These are phyloP conservation scores for Botrytis galanthina DNA, from an alignment of 2,329 filamentous ascomycete species.

Conservation along the genomic window DNA sequence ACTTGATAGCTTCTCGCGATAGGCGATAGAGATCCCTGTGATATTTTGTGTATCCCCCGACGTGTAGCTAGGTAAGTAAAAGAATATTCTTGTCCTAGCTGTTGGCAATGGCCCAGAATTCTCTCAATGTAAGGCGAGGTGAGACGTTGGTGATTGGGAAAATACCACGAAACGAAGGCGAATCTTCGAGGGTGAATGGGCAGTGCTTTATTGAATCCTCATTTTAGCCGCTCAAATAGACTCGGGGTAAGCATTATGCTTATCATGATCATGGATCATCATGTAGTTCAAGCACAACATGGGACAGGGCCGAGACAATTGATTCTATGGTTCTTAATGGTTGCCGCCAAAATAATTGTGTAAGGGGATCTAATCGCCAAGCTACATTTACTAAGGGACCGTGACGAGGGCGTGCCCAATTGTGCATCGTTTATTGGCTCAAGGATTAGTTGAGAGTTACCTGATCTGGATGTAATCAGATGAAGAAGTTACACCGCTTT, in stretches of 20 bases:
- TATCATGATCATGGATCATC: neutral
- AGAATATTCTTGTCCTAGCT: neutral
- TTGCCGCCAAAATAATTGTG: neutral
- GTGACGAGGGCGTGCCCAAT: neutral
- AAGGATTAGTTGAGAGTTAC: neutral
- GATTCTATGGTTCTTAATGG: neutral
- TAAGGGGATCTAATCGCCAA: neutral
- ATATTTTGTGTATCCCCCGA: neutral
- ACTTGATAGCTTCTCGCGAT: neutral
- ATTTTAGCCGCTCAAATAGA: neutral
- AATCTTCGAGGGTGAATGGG: neutral
- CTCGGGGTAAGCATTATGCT: neutral
- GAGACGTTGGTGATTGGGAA: neutral
- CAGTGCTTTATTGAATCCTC: neutral
- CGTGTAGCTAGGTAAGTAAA: neutral
- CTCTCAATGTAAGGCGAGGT: neutral
- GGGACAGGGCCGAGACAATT: neutral
- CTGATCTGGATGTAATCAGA: neutral
- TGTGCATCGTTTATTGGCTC: neutral
- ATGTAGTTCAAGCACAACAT: neutral
- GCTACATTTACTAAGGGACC: neutral
- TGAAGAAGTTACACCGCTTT: neutral
- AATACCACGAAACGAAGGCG: neutral
- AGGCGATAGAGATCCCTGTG: neutral
- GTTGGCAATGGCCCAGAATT: neutral